Base-by-base conservation (phyloP, 768 basidiomycete genomes). In the Tylopilus plumbeoviolaceoides region DNA sequence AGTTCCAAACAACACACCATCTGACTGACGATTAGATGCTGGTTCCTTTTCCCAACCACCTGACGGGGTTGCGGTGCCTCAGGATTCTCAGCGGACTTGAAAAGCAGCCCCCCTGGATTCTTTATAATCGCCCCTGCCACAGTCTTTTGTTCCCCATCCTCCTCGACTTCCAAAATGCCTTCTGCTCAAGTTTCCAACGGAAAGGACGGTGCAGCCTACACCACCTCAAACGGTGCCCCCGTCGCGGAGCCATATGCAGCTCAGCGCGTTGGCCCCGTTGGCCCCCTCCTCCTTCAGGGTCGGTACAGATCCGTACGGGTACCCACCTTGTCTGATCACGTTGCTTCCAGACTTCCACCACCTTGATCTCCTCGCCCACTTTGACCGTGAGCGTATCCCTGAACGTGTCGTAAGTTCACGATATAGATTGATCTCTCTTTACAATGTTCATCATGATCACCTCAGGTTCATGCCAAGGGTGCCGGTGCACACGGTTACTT, bases 401-500 rank as follows among this genome's bases (percentile, higher is more conserved):
- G 92, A 95, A 78, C 91, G 92, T 70, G 87, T 91, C 59, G 92
- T 86, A 70, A 59, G 82, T 76, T 39, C 14, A 7, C 30, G 30
- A 5, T 17, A 31, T 21, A 25, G 36, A 33, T 41, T 30, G 23
- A 31, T 45, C 2, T 7, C 6, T 44, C 45, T 38, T 20, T 17
- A n/a, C 41, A 51, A 11, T 43, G 12, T 59, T 77, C 56, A 65
- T 63, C 53, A 57, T 70, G 31, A 7, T 15, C 30, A 1, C 64
- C 60, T 59, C 68, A 92, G 87, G 82, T 94, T 48, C 93, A 94
- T 65, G 91, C 92, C 57, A 95, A 93, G 69, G 95, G 89, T 51
- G 88, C 87, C 49, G 92, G 90, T 59, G 94, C 92, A 30, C 94
- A 98, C 63, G 95, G 95, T 5, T 85, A 85, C 75, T 97, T 98